Evolutionary conservation across 176 grass and related monocot species (phyloP), one percentile per base, ranked within the genome.

Genomic region (Oryza australiensis): DNA sequence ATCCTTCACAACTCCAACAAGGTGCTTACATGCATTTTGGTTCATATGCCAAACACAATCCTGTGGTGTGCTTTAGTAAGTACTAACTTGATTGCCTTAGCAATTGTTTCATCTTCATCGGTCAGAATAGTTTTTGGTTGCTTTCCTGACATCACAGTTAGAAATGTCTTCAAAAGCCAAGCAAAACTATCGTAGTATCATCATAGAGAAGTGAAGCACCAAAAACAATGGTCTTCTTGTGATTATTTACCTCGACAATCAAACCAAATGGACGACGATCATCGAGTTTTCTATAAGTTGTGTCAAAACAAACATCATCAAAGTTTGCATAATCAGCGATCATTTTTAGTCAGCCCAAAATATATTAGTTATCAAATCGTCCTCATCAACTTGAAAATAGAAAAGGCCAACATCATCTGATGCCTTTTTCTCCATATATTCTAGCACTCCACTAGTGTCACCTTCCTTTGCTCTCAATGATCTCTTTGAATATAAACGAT

Each of bases 11-110:
- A 60, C 79, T 60, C 22, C 14, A 41, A 15, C 4, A 22, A 81
- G 79, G 14, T 81, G 49, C 33, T 81, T 71, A 14, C 48, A 81
- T 22, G 79, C 49, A 41, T 81, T 81, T 12, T 62, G 66, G 10
- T 81, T 81, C 79, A 81, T 62, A 28, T 81, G 79, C 66, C 79
- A 81, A 16, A 68, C 23, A n/a, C 79, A 81, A 59, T 26, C 4
- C 48, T 78, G 16, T 65, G 60, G 20, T 43, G 59, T 43, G 59
- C 28, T 0, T 43, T 0, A 28, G 7, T 13, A 20, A 43, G 35
- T 0, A 77, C 75, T 15, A 35, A 15, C 2, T 9, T 24, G 2
- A 68, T 79, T 51, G 63, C 42, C 23, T 68, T 79, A 1, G 28
- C 20, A 42, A 79, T 79, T 9, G 64, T 28, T 51, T 20, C 77